Percentiles rank a stretch among this genome's conserved stretches.
These are phyloP conservation scores for Iberis pinnata DNA, from an alignment of 345 rosid species.

Conservation along the genomic window DNA sequence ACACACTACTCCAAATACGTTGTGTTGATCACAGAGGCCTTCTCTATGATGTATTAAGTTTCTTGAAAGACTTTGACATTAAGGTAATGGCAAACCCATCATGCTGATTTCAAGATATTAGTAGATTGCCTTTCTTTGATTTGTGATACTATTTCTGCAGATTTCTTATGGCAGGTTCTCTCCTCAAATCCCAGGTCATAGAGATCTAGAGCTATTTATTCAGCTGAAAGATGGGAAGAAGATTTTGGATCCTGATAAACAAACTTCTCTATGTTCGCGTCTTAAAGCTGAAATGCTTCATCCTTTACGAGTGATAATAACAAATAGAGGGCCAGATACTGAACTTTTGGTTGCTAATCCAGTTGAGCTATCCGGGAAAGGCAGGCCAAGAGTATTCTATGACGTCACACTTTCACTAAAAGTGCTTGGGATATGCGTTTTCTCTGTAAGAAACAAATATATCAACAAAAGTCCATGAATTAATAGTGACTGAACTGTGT, in stretches of 20 bases:
- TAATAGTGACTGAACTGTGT: background rate
- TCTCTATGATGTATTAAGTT: constrained; percentile 66
- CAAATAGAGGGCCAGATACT: constrained; percentile 71
- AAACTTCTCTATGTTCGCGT: constrained; percentile 39
- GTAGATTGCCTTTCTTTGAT: background rate
- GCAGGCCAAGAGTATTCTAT: constrained; percentile 82
- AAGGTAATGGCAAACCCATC: constrained; percentile 37
- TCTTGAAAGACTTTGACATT: constrained; percentile 70
- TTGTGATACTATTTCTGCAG: constrained; percentile 32
- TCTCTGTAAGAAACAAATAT: constrained; percentile 49
- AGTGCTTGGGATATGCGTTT: constrained; percentile 63
- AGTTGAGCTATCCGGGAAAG: constrained; percentile 72
- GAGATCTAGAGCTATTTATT: constrained; percentile 74
- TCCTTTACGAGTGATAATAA: constrained; percentile 61
- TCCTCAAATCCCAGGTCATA: constrained; percentile 37
- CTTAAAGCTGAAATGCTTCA: constrained; percentile 79
- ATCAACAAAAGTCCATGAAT: background rate
- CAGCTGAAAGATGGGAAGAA: constrained; percentile 69
- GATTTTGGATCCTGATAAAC: constrained; percentile 61
- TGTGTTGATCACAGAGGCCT: constrained; percentile 78
- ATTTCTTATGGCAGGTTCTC: constrained; percentile 69
- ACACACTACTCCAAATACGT: constrained; percentile 62
- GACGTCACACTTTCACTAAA: constrained; percentile 71
- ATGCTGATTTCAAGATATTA: background rate
- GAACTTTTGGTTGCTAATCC: constrained; percentile 85